These are phyloP conservation scores for Aspergillus sp. DNA, from an alignment of 2,329 filamentous ascomycete genomes.

Conservation along the genomic window DNA sequence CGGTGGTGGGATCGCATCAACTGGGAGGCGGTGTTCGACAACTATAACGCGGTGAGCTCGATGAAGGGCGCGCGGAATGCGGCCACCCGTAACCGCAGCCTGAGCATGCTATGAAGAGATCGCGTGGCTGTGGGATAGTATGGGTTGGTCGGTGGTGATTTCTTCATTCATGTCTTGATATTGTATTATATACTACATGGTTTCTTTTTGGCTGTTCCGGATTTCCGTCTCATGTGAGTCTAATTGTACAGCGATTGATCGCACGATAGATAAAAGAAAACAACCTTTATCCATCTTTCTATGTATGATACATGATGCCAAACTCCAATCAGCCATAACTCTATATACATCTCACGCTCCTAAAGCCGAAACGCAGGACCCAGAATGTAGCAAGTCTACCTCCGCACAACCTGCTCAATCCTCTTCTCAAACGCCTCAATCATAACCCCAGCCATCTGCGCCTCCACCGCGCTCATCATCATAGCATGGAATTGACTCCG, in stretches of 20 bases:
- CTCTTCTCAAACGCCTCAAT: conserved; percentile 88
- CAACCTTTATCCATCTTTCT: conserved; percentile 14
- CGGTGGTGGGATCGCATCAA: conserved; percentile 87
- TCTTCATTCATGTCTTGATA: conserved; percentile 17
- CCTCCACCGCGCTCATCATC: conserved; percentile 75
- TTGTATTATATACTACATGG: conserved; percentile 27
- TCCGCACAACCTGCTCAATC: conserved; percentile 57
- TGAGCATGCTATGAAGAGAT: conserved; percentile 24
- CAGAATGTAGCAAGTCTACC: neutral
- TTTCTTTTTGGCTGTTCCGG: conserved; percentile 14
- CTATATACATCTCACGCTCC: neutral
- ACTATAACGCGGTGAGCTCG: conserved; percentile 35
- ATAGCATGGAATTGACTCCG: conserved; percentile 83
- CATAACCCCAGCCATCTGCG: conserved; percentile 83
- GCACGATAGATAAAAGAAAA: conserved; percentile 9
- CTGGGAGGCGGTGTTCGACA: conserved; percentile 69
- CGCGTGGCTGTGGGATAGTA: neutral
- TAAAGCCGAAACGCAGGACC: neutral
- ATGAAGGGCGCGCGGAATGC: conserved; percentile 20
- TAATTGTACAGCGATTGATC: conserved; percentile 21
- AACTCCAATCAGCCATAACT: neutral
- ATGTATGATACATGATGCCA: neutral
- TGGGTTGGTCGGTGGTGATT: conserved; percentile 2
- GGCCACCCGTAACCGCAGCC: conserved; percentile 19
- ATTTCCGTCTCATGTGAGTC: conserved; percentile 10